Evolutionary conservation across 106 monocot genomes (phyloP), one percentile per base, ranked within the genome.

Genomic region (Allium fistulosum): DNA sequence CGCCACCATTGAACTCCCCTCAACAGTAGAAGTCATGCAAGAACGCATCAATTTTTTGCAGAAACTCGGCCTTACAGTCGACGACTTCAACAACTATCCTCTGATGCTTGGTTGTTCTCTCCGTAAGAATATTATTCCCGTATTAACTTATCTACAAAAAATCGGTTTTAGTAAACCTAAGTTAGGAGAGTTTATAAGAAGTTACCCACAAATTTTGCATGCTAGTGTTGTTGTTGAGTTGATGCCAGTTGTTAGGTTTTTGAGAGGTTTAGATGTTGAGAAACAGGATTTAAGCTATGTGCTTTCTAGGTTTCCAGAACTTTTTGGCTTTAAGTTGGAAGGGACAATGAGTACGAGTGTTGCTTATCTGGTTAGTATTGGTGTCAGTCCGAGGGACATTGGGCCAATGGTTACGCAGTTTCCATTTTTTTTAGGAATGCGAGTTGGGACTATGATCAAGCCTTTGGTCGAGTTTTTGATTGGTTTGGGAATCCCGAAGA

Each of bases 341-440:
- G 96, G 96, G 1, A 97, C 96, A 13, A 97, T 97, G 86, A 97
- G 96, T 78, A 97, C 96, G 10, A 91, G 88, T 7, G 89, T 97
- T 11, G 96, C 86, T 3, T 97, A 89, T 62, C 76, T 97, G 46
- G 86, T 97, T 27, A 84, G 88, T 51, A 84, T 97, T 65, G 96
- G 96, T 6, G 92, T 97, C 45, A 74, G 50, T 0, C 86, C 96
- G 74, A 48, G 92, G 49, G 86, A 87, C 77, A 66, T 85, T n/a
- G 85, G 85, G 7, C 85, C 85, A 50, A 85, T 85, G 85, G 78
- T 85, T 22, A 85, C 85, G 27, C 85, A 85, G 37, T 85, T 61
- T 55, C 81, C 85, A 9, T 81, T 48, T 63, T 72, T 81, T 53
- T 67, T 97, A 8, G 96, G 96, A 12, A 97, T 97, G 96, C 73